Evolutionary conservation across 2,329 filamentous ascomycete genomes (phyloP), one percentile per base, ranked within the genome.

Genomic region (Phyllosticta capitalensis): DNA sequence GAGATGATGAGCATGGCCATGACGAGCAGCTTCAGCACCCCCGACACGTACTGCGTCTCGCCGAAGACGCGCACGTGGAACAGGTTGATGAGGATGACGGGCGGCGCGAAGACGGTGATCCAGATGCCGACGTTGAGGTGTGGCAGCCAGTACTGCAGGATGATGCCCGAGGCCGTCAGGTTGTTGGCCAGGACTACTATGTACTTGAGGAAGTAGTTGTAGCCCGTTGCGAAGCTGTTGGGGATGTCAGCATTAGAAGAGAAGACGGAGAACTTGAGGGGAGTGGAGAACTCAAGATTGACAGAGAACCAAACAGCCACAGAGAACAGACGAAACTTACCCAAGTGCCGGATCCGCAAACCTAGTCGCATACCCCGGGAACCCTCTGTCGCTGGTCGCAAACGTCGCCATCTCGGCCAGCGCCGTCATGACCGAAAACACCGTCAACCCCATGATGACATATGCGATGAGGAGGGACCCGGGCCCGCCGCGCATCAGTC

Each of bases 331-430:
- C 24, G 24, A 26, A 7, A 26, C 24, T 26, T 26, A 26, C 24
- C 87, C 87, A 54, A 90, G 76, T 58, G 84, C 84, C 9, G 83
- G 84, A 67, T 89, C 85, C 61, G 90, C 80, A 66, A 92, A 89
- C n/a, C 89, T 85, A 45, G 83, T 81, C 21, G 88, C 87, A 66
- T 91, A 92, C 48, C 85, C 81, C 24, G 87, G 88, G 69, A 92
- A 92, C 50, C 87, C 85, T 60, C 88, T 89, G 20, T 86, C 78
- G 38, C 91, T 84, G 5, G 90, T 90, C 24, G 92, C 84, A 65
- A 85, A 89, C 9, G 88, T 85, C 10, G 88, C 86, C 79, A 94
- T 87, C 74, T 94, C 80, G 57, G 78, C 78, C 22, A 82, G 71
- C 51, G 77, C 78, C 63, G 69, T 68, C 86, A 92, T 91, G 72